Evolutionary conservation across 345 rosid species (phyloP), one percentile per base, ranked within the genome.

Genomic region (Streptanthus diversifolius): DNA sequence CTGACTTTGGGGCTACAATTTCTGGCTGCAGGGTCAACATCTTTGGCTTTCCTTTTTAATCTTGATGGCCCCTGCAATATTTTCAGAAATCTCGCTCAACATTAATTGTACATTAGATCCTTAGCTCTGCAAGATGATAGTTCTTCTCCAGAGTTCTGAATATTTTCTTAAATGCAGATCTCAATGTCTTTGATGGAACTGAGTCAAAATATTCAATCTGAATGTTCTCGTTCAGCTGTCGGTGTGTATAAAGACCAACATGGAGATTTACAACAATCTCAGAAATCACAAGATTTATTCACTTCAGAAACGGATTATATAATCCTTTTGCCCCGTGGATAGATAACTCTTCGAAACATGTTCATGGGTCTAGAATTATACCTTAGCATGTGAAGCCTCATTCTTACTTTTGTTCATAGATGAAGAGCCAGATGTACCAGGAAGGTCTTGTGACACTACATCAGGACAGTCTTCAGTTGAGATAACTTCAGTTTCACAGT

Each of bases 31-130:
- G 47, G 56, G 60, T 70, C 75, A 64, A 32, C 80, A 75, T 83
- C 83, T 65, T 80, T 70, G 62, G 72, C 58, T 67, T 81, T 78
- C 83, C 92, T 86, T 89, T 88, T 85, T 72, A 72, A 52, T 66
- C 79, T 63, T 66, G 85, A 77, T 74, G 83, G 70, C 22, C 58
- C 72, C 81, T 68, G 73, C 66, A 73, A 72, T n/a, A 36, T 36
- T 74, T 57, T 55, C 62, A 79, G 77, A 65, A 83, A 61, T 70
- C 52, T 39, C 55, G 60, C 39, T 79, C 27, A 40, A 22, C 22
- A 55, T 51, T 61, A 67, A 63, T 35, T 52, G 21, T 56, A 63
- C 27, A 71, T 36, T 72, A 65, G 25, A 27, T 56, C 30, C 8
- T 66, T 71, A 35, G 65, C 74, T 47, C 54, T 67, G 21, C 58